phyloP scores from a whole-genome alignment of 2,329 filamentous ascomycete genomes.

The Colletotrichum noveboracense region DNA sequence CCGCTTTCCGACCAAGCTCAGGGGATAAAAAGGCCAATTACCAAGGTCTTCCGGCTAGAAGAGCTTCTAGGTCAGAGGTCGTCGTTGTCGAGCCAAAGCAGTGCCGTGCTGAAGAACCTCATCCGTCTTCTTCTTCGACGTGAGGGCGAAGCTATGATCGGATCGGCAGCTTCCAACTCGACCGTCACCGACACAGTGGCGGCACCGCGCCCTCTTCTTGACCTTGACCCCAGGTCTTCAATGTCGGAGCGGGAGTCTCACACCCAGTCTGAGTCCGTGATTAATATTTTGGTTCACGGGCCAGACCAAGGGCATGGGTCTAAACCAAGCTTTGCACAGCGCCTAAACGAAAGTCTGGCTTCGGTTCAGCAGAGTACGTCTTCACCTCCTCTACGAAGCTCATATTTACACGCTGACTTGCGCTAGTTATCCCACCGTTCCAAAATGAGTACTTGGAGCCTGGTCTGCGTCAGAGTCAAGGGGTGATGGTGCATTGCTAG shows the following conservation, averaged over 20 bases:
- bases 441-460: not conserved
- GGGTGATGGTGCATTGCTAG: not conserved
- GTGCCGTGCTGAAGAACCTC: not conserved
- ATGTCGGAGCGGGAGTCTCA: not conserved
- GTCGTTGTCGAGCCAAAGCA: not conserved
- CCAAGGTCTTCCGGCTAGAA: not conserved
- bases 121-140: not conserved
- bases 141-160: not conserved
- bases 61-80: not conserved
- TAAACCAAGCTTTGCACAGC: not conserved
- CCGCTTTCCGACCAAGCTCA: not conserved
- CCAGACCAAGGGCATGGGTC: not conserved
- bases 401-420: not conserved
- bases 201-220: not conserved
- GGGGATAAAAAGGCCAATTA: not conserved
- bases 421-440: not conserved
- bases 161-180: not conserved
- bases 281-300: not conserved
- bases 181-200: not conserved
- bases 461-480: not conserved
- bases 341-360: not conserved
- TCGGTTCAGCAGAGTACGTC: not conserved
- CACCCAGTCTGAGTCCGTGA: not conserved
- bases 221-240: not conserved
- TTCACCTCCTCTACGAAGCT: accelerated